These are phyloP conservation scores for Ceratocystis papillata DNA, from an alignment of 2,329 filamentous ascomycete genomes.

Conservation along the genomic window DNA sequence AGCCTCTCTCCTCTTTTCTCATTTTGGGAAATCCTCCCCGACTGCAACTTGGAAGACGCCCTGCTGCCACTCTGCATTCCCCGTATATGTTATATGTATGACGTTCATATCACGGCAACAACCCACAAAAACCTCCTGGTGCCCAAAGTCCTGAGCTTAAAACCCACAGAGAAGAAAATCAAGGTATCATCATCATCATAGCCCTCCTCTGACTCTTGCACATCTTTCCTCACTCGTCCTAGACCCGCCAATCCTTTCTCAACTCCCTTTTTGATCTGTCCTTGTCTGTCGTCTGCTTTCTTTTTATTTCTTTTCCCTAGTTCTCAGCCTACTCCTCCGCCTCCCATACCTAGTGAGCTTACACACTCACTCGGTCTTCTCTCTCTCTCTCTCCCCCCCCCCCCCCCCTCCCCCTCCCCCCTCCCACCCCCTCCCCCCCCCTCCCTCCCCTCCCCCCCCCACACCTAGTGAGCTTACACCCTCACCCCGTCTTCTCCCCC, in stretches of 20 bases:
- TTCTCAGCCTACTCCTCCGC: background rate
- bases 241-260: constrained; percentile 2
- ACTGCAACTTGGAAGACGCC: background rate
- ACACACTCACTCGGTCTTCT: constrained; percentile 5
- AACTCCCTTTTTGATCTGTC: constrained; percentile 9
- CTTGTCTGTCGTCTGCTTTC: background rate
- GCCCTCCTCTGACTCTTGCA: constrained; percentile 1
- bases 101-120: constrained; percentile 5
- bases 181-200: constrained; percentile 4
- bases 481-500: too few relatives aligned
- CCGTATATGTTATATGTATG: background rate
- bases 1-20: constrained; percentile 18
- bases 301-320: constrained; percentile 9
- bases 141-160: constrained; percentile 1
- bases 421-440: too few relatives aligned
- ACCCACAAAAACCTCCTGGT: background rate
- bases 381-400: too few relatives aligned
- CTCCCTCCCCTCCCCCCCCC: too few relatives aligned
- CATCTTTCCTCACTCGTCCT: constrained; percentile 1
- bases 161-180: constrained; percentile 1
- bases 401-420: too few relatives aligned
- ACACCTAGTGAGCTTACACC: too few relatives aligned
- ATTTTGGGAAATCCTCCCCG: constrained; percentile 2
- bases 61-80: background rate
- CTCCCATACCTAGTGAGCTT: background rate